Base-by-base conservation (phyloP, 2,329 filamentous ascomycete genomes). In the Fusarium sp. region DNA sequence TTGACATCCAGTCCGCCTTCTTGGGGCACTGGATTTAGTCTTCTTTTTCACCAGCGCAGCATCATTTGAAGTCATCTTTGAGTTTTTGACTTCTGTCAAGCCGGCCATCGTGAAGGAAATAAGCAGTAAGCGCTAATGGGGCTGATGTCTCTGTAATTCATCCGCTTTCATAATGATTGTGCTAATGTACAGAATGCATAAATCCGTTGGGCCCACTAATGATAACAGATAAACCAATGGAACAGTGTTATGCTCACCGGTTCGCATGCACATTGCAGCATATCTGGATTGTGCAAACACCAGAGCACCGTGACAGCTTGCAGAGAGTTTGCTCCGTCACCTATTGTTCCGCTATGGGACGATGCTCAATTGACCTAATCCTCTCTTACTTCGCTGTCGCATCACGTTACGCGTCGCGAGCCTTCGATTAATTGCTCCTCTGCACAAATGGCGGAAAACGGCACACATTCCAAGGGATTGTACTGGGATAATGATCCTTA, bases 61-160 rank as follows among this genome's bases (percentile, higher is more conserved):
- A 4, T 7, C 4, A 32, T 9, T 12, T 2, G 45, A 28, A 9
- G 30, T 11, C 40, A 59, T 64, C n/a, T 43, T 28, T 2, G 14
- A 55, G 32, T 23, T 37, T 13, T 5, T 13, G 18, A 21, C 21
- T 43, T 13, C 3, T 8, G 18, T 25, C 48, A 18, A 5, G 23
- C n/a, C 8, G 2, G 11, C 18, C 10, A 41, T 20, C 14, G 16
- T 18, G 13, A 4, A 16, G 20, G 25, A 27, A 32, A 32, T 46
- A 34, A 40, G 18, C 18, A 21, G 51, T 64, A 64, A 64, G 61
- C 61, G 40, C 61, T 64, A 64, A 41, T 21, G n/a, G 2, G 21
- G 48, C 30, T 50, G 30, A 27, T 14, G 30, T 27, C 23, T 27
- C 13, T 5, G 47, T 23, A 13, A 41, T 27, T 41, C 13, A 27